Percentiles rank a stretch among this genome's conserved stretches.
phyloP scores from a whole-genome alignment of 192 early-diverging fungal genomes.

The Rhizoclosmatium sp. region DNA sequence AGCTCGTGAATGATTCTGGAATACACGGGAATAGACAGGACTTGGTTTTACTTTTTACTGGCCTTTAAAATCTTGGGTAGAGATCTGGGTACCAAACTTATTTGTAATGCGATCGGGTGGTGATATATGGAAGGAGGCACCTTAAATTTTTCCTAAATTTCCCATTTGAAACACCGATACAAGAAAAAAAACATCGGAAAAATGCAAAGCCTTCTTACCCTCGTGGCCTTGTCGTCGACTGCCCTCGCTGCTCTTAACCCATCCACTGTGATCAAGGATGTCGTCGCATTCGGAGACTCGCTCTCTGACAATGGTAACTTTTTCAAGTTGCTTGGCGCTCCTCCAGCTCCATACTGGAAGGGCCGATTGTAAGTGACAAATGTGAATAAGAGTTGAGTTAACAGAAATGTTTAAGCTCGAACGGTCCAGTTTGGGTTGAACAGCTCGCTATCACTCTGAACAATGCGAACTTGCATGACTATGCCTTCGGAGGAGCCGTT shows the following conservation, averaged over 20 bases:
- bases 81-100: no score
- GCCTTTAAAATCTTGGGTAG: no score
- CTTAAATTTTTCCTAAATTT: background rate
- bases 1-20: no score
- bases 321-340: no score
- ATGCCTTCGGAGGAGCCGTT: constrained; percentile 1
- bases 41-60: no score
- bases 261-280: background rate
- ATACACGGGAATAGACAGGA: no score
- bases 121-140: background rate
- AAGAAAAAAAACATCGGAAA: constrained; percentile 3
- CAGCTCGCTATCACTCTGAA: background rate
- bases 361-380: no score
- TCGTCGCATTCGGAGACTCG: constrained; percentile 66
- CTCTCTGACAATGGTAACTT: no score
- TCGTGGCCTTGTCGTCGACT: no score
- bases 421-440: constrained; percentile 42
- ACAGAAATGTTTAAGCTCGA: constrained; percentile 34
- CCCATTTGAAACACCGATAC: background rate
- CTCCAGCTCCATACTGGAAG: no score
- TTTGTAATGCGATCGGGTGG: no score
- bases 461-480: constrained; percentile 19
- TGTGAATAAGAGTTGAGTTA: background rate
- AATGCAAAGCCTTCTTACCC: background rate
- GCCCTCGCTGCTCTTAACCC: background rate